These are phyloP conservation scores for Udeniomyces megalosporus DNA, from an alignment of 768 basidiomycete species.

Conservation along the genomic window DNA sequence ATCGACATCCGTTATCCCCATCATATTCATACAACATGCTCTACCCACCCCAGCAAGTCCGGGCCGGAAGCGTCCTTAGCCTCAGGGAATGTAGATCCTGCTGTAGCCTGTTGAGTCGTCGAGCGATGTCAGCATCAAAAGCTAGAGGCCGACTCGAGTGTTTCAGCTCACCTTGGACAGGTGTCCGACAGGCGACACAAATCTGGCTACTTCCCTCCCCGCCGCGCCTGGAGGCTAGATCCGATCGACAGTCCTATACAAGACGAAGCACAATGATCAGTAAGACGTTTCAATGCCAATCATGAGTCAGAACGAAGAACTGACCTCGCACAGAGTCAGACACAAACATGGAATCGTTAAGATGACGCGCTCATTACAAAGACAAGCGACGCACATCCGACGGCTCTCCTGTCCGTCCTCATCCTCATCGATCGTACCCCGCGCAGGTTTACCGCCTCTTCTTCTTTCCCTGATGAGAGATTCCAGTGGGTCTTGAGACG, in stretches of 20 bases:
- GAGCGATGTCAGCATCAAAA: neutral
- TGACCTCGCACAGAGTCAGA: constrained; percentile 1
- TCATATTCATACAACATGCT: too few relatives aligned
- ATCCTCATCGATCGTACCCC: neutral
- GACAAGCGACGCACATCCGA: constrained; percentile 5
- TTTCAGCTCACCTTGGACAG: neutral
- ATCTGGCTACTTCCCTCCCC: neutral
- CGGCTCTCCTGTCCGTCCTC: neutral
- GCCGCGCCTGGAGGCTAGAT: neutral
- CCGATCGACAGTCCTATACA: neutral
- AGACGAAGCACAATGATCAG: neutral
- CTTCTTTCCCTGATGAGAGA: neutral
- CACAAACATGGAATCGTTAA: neutral
- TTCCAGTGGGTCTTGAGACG: neutral
- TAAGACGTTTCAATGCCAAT: too few relatives aligned
- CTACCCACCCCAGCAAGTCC: too few relatives aligned
- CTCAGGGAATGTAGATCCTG: constrained; percentile 1
- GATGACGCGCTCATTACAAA: neutral
- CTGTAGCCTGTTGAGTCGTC: neutral
- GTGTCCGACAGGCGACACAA: constrained; percentile 1
- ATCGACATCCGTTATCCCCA: too few relatives aligned
- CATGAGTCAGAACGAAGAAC: neutral
- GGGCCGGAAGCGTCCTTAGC: too few relatives aligned
- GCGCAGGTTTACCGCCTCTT: neutral
- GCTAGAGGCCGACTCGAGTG: too few relatives aligned